Conservation (phyloP, 129 eudicot species). For the Daucus carota region DH1_v3.0 NC_030385.2:1977001-1977500, state of each 20-base stretch:
- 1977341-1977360: slow-evolving; percentile 37
- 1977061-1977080: slow-evolving; percentile 37
- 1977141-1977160: slow-evolving; percentile 35
- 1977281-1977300: slow-evolving; percentile 34
- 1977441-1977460: slow-evolving; percentile 38
- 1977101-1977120: slow-evolving; percentile 42
- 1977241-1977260: slow-evolving; percentile 41
- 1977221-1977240: slow-evolving; percentile 34
- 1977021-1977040: slow-evolving; percentile 29
- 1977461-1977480: slow-evolving; percentile 30
- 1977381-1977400: slow-evolving; percentile 32
- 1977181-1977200: slow-evolving; percentile 37
- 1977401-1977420: slow-evolving; percentile 27
- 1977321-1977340: slow-evolving; percentile 29
- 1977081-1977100: slow-evolving; percentile 18
- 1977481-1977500: slow-evolving; percentile 19
- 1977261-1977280: slow-evolving; percentile 42
- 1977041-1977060: slow-evolving; percentile 41
- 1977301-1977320: slow-evolving; percentile 25
- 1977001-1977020: slow-evolving; percentile 19
- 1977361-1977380: slow-evolving; percentile 27
- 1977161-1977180: slow-evolving; percentile 32
- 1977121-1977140: slow-evolving; percentile 46
- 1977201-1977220: slow-evolving; percentile 37
- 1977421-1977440: slow-evolving; percentile 32